Evolutionary conservation across 1,284 basidiomycete genomes (phyloP).

Genomic region (Rhodotorula sp.): DNA sequence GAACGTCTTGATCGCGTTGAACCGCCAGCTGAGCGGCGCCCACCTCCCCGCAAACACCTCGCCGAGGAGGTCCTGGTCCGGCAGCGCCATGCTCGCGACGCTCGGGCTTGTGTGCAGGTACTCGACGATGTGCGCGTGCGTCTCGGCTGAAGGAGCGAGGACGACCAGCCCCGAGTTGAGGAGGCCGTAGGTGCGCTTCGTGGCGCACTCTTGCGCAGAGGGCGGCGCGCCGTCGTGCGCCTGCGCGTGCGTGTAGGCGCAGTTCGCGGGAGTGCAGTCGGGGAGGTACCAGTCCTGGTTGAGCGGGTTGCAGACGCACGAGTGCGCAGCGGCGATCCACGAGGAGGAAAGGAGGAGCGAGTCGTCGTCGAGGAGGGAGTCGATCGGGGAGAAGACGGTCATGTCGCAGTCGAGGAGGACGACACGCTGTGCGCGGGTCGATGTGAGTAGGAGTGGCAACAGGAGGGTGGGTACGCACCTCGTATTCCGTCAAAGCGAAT

Average conservation of each 20-base stretch:
- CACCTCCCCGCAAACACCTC: conserved; percentile 10
- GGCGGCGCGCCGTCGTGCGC: background rate
- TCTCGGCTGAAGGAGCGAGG: background rate
- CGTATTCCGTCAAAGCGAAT: conserved; percentile 7
- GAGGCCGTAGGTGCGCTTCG: conserved; percentile 14
- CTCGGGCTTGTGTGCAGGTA: conserved; percentile 14
- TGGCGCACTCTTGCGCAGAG: background rate
- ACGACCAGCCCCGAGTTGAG: conserved; percentile 22
- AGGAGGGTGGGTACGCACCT: background rate
- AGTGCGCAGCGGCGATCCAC: conserved; percentile 12
- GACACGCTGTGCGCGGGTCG: background rate
- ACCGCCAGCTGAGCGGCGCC: conserved; percentile 13
- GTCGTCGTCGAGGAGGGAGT: conserved; percentile 6
- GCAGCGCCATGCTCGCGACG: conserved; percentile 12
- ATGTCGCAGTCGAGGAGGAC: conserved; percentile 25
- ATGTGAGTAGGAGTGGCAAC: too few relatives aligned
- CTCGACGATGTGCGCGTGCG: conserved; percentile 5
- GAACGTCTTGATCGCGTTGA: conserved; percentile 22
- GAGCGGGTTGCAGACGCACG: conserved; percentile 15
- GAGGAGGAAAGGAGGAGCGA: background rate
- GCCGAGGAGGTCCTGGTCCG: conserved; percentile 16
- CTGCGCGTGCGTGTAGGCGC: conserved; percentile 10
- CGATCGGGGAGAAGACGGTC: conserved; percentile 10
- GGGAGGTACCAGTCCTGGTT: conserved; percentile 11
- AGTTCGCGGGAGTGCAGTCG: conserved; percentile 10